These are phyloP conservation scores for Penicillium taxi DNA, from an alignment of 495 filamentous ascomycete genomes.

Conservation along the genomic window DNA sequence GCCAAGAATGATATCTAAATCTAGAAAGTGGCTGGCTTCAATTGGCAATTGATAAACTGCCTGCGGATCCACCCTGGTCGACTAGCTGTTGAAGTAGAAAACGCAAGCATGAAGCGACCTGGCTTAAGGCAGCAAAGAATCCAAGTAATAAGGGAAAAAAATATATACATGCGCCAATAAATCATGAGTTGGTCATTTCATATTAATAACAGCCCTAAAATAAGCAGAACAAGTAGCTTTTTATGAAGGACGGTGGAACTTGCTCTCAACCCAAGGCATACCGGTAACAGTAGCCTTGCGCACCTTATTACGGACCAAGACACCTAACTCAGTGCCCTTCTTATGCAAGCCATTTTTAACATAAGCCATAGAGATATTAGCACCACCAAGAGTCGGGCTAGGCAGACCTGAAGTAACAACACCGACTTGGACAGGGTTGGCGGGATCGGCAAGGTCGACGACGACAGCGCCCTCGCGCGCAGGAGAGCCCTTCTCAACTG, in stretches of 20 bases:
- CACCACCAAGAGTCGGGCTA: slow-evolving; percentile 69
- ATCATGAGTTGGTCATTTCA: no score
- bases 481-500: slow-evolving; percentile 74
- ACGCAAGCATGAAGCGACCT: no score
- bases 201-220: no score
- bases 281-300: slow-evolving; percentile 73
- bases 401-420: slow-evolving; percentile 87
- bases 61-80: no score
- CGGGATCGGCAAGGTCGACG: slow-evolving; percentile 50
- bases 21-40: no score
- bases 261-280: slow-evolving; percentile 88
- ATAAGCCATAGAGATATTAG: slow-evolving; percentile 96
- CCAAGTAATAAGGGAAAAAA: no score
- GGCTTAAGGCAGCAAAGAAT: no score
- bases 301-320: slow-evolving; percentile 72
- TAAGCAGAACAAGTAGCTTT: not conserved
- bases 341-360: slow-evolving; percentile 76
- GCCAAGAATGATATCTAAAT: no score
- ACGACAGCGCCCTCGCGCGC: slow-evolving; percentile 85
- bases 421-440: slow-evolving; percentile 40
- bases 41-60: no score
- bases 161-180: no score
- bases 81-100: no score
- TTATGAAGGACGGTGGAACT: slow-evolving; percentile 52
- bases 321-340: slow-evolving; percentile 72